These are phyloP conservation scores for Cucurbita argyrosperma DNA, from an alignment of 306 rosid genomes.

Conservation along the genomic window DNA sequence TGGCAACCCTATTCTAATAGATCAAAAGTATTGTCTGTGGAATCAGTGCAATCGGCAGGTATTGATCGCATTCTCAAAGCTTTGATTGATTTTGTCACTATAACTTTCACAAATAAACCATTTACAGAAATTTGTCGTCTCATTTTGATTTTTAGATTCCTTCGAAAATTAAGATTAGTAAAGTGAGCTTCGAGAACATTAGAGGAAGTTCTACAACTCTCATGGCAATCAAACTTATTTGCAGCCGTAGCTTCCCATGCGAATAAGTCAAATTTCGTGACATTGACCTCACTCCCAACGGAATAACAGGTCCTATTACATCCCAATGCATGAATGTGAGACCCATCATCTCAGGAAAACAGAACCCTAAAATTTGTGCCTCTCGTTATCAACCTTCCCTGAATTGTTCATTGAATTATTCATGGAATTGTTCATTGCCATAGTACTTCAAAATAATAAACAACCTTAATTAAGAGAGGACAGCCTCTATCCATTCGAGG, in stretches of 20 bases:
- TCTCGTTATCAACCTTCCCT: not conserved
- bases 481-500: not conserved
- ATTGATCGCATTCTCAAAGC: too few relatives aligned
- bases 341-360: slow-evolving; percentile 15
- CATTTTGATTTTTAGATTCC: slow-evolving; percentile 10
- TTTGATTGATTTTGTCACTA: too few relatives aligned
- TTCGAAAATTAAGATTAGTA: slow-evolving; percentile 31
- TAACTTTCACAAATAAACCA: too few relatives aligned
- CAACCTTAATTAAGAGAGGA: not conserved
- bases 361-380: slow-evolving; percentile 12
- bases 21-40: too few relatives aligned
- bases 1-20: too few relatives aligned
- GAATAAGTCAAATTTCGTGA: slow-evolving; percentile 15
- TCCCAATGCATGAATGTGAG: slow-evolving; percentile 22
- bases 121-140: not conserved
- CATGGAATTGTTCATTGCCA: too few relatives aligned
- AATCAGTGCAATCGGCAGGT: too few relatives aligned
- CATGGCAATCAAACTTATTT: slow-evolving; percentile 21
- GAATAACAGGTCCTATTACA: not conserved
- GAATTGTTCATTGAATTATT: too few relatives aligned
- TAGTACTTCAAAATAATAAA: not conserved
- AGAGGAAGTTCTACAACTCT: slow-evolving; percentile 16
- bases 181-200: slow-evolving; percentile 30
- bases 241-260: slow-evolving; percentile 30
- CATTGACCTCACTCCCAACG: slow-evolving; percentile 17